Percentiles rank a stretch among this genome's conserved stretches.
These are phyloP conservation scores for Lobosporangium transversale DNA, from an alignment of 192 early-diverging fungal genomes.

Conservation along the genomic window DNA sequence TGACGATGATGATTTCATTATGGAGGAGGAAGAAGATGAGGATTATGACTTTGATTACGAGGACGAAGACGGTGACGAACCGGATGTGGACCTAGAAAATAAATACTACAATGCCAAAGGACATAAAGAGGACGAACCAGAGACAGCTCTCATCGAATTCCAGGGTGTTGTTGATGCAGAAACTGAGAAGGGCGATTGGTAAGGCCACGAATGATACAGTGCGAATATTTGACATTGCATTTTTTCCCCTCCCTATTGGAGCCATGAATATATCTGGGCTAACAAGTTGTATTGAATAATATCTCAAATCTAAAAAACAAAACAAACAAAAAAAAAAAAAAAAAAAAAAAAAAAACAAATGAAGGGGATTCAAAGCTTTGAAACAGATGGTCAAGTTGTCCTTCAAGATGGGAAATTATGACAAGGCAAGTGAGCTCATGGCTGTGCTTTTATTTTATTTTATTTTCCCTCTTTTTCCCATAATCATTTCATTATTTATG, in stretches of 20 bases:
- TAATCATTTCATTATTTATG: background rate
- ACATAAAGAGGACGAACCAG: conserved; percentile 82
- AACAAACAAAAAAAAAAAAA: too few relatives aligned
- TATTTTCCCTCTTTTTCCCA: too few relatives aligned
- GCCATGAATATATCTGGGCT: too few relatives aligned
- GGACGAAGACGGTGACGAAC: conserved; percentile 84
- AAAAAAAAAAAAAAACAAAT: too few relatives aligned
- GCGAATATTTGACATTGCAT: too few relatives aligned
- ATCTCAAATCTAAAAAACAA: too few relatives aligned
- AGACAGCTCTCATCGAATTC: conserved; percentile 79
- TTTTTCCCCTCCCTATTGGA: too few relatives aligned
- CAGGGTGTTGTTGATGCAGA: conserved; percentile 81
- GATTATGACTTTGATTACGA: conserved; percentile 93
- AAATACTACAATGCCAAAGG: conserved; percentile 93
- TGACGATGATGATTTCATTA: conserved; percentile 71
- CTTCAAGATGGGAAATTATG: conserved; percentile 71
- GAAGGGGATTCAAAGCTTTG: conserved; percentile 90
- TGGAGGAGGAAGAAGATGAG: conserved; percentile 72
- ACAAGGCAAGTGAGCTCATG: conserved; percentile 55
- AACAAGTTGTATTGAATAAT: too few relatives aligned
- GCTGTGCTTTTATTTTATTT: background rate
- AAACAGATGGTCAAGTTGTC: conserved; percentile 90
- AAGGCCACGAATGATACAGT: too few relatives aligned
- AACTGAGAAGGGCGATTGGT: conserved; percentile 88
- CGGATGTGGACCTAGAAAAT: conserved; percentile 86